Base-by-base conservation (phyloP, 108 stramenopile species). In the Skeletonema grethae region DNA sequence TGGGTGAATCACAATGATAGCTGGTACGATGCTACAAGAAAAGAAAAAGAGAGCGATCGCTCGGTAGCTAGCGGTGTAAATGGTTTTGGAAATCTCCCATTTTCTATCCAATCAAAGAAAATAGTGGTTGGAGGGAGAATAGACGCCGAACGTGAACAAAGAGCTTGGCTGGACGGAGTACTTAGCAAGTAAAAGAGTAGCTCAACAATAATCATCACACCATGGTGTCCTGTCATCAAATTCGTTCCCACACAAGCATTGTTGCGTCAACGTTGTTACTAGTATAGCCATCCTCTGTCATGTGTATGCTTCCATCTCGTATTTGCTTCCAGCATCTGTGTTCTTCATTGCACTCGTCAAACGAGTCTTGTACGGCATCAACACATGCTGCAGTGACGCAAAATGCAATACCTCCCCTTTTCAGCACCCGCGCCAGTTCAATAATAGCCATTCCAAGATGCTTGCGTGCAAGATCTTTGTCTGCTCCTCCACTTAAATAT, bases 81-180 rank as follows among this genome's bases (percentile, higher is more conserved):
- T 78, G 93, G 93, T 22, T 94, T 94, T 82, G 93, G 93, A 0
- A 94, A 89, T 67, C 55, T 84, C 11, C 90, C 93, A 22, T 90
- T 90, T 76, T 69, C 80, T 4, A 62, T 90, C 3, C 75, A 82
- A 45, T 80, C 86, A 13, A 73, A 61, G 45, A 74, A 70, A 65
- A 61, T 85, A 3, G 69, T 85, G 30, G 28, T 82, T 39, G 57
- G 43, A 22, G 67, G 81, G 18, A 53, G 46, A n/a, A 31, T 50
- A 11, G 48, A 34, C 46, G 63, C 73, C 18, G 39, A 59, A 15
- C 62, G 45, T 25, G 67, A 63, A 13, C 43, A 30, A 20, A 67
- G 55, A 39, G 39, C 28, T 57, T 76, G 75, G 75, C 18, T 76
- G 29, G 61, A 76, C 12, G 8, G 20, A 24, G 67, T 68, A 0